Percentiles rank a stretch among this genome's conserved stretches.
phyloP scores from a whole-genome alignment of 2,329 filamentous ascomycete species.

The Sporothrix inflata region DNA sequence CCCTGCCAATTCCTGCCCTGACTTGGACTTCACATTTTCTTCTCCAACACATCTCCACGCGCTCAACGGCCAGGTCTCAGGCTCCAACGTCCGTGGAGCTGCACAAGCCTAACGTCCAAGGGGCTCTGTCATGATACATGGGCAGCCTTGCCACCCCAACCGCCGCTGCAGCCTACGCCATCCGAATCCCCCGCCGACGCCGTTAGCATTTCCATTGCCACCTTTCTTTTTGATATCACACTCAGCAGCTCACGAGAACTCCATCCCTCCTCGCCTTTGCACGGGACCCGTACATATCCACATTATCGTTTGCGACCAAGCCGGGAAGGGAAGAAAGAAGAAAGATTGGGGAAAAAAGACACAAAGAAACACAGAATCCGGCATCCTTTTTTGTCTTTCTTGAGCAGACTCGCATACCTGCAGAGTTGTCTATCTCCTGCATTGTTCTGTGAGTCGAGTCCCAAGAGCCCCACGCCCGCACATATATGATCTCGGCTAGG shows the following conservation, averaged over 20 bases:
- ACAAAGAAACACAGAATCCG: not conserved
- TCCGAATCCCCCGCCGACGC: not conserved
- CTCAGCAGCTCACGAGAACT: not conserved
- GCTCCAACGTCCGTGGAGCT: not conserved
- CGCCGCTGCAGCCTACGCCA: not conserved
- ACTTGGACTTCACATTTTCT: not conserved
- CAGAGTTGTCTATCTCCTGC: not conserved
- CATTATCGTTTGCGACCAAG: not conserved
- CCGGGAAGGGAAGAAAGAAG: not conserved
- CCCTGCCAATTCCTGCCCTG: not conserved
- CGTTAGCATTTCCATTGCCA: not conserved
- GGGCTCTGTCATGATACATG: not conserved
- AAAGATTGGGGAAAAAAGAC: not conserved
- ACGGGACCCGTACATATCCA: not conserved
- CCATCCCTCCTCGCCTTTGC: not conserved
- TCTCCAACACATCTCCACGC: not conserved
- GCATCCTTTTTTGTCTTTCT: not conserved
- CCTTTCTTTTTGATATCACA: not conserved
- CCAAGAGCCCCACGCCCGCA: not conserved
- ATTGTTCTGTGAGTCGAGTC: not conserved
- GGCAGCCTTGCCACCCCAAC: slow-evolving; percentile 17
- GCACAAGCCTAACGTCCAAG: not conserved
- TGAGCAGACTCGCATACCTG: not conserved
- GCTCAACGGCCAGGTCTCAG: not conserved
- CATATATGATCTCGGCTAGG: slow-evolving; percentile 13